Conservation (phyloP, 1,284 basidiomycete genomes). For the Tylopilus orsonianus region DNA sequence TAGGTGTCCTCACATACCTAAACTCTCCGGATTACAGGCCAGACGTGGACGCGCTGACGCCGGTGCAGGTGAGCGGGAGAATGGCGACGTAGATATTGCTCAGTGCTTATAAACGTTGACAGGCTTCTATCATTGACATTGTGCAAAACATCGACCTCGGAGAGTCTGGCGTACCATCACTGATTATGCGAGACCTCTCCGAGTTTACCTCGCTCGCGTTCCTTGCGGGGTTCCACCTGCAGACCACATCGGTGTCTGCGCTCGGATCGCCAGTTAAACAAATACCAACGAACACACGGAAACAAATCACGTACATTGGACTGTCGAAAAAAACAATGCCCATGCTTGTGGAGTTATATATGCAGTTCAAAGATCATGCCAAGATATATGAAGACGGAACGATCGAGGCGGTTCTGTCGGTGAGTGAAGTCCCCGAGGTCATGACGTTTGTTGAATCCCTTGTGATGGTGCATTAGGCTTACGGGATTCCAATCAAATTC, state of each 20-base stretch:
- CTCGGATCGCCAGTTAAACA: slow-evolving; percentile 22
- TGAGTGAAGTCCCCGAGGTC: slow-evolving; percentile 37
- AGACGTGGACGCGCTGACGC: slow-evolving; percentile 82
- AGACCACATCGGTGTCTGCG: slow-evolving; percentile 12
- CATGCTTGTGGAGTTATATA: slow-evolving; percentile 70
- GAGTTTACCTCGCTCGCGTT: slow-evolving; percentile 87
- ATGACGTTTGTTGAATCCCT: not conserved
- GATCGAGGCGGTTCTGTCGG: slow-evolving; percentile 79
- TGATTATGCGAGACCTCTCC: slow-evolving; percentile 80
- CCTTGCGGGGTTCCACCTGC: slow-evolving; percentile 68
- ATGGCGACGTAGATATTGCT: not conserved
- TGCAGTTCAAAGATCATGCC: slow-evolving; percentile 56
- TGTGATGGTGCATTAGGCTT: slow-evolving; percentile 61
- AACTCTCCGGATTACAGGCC: slow-evolving; percentile 84
- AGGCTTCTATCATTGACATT: slow-evolving; percentile 71
- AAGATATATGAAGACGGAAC: slow-evolving; percentile 82
- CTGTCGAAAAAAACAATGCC: slow-evolving; percentile 88
- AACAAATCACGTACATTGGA: slow-evolving; percentile 84
- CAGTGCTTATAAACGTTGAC: slow-evolving; percentile 1
- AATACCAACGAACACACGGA: slow-evolving; percentile 42
- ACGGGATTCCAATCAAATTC: slow-evolving; percentile 87
- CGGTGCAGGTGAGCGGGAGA: slow-evolving; percentile 65
- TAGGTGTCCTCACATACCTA: slow-evolving; percentile 79
- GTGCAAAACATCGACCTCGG: slow-evolving; percentile 68
- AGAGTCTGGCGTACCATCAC: slow-evolving; percentile 61